A percentile compares a stretch with the other conserved stretches of the same genome.
These are phyloP conservation scores for Colletotrichum filicis DNA, from an alignment of 2,329 filamentous ascomycete genomes.

Conservation along the genomic window DNA sequence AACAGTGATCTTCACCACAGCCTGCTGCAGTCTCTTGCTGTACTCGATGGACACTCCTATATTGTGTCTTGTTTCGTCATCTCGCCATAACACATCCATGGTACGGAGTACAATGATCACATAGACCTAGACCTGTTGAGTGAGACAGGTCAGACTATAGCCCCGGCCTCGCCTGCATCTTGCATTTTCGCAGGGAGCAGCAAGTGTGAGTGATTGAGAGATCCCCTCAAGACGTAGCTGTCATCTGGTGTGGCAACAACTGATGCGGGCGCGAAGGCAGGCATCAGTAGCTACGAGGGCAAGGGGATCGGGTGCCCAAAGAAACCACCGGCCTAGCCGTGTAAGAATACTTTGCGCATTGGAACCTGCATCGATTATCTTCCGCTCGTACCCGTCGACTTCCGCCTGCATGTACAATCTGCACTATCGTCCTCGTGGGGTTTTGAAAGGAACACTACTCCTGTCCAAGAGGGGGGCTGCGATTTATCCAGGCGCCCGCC, in stretches of 20 bases:
- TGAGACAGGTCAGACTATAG: background rate
- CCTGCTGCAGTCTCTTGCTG: background rate
- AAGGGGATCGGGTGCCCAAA: background rate
- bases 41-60: background rate
- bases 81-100: background rate
- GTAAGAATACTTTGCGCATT: background rate
- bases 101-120: too few relatives aligned
- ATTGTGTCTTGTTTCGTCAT: background rate
- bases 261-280: background rate
- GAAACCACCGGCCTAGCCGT: background rate
- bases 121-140: background rate
- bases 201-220: background rate
- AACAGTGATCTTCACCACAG: background rate
- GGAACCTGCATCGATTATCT: background rate
- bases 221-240: background rate
- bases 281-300: background rate
- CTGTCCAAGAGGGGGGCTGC: background rate
- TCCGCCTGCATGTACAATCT: background rate
- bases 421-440: background rate
- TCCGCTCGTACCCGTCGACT: background rate
- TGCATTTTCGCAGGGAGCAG: background rate
- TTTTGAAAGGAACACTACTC: background rate
- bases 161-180: background rate
- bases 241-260: background rate
- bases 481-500: slow-evolving; percentile 1